Evolutionary conservation across 1,139 yeast genomes (phyloP).

Genomic region (Taphrina communis): DNA sequence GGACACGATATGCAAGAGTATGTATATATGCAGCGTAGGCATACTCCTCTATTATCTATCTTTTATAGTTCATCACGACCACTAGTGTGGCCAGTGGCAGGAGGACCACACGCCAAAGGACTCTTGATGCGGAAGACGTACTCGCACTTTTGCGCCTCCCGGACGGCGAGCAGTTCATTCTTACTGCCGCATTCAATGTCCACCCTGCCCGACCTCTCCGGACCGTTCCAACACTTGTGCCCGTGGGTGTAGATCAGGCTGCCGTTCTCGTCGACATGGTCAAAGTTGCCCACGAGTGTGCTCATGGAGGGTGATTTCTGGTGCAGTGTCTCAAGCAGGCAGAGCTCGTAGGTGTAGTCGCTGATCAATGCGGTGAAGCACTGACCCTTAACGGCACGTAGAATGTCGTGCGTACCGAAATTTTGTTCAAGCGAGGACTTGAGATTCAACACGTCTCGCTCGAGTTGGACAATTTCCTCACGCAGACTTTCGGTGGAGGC

Average conservation of each 20-base stretch:
- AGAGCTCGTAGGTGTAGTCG: conserved; percentile 72
- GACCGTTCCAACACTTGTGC: conserved; percentile 96
- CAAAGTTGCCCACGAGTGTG: conserved; percentile 46
- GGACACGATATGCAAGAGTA: not conserved
- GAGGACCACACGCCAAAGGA: conserved; percentile 69
- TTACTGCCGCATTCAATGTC: conserved; percentile 70
- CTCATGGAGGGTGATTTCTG: conserved; percentile 57
- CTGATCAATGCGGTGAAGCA: conserved; percentile 63
- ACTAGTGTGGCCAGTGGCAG: conserved; percentile 2
- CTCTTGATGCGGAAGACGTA: conserved; percentile 67
- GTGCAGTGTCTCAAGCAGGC: conserved; percentile 62
- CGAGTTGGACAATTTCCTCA: not conserved
- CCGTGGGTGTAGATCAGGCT: conserved; percentile 64
- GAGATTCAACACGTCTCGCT: conserved; percentile 43
- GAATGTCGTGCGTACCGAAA: conserved; percentile 66
- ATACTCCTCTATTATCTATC: not conserved
- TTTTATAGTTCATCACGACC: conserved; percentile 42
- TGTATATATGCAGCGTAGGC: not conserved
- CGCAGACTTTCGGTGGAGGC: conserved; percentile 9
- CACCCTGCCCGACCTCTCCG: conserved; percentile 72
- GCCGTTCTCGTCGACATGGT: conserved; percentile 50
- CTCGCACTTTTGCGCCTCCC: conserved; percentile 89
- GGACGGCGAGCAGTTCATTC: conserved; percentile 64
- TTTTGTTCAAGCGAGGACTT: conserved; percentile 34
- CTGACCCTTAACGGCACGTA: conserved; percentile 62